Base-by-base conservation (phyloP, 108 stramenopile genomes). In the Nannochloropsis oceanica region DNA sequence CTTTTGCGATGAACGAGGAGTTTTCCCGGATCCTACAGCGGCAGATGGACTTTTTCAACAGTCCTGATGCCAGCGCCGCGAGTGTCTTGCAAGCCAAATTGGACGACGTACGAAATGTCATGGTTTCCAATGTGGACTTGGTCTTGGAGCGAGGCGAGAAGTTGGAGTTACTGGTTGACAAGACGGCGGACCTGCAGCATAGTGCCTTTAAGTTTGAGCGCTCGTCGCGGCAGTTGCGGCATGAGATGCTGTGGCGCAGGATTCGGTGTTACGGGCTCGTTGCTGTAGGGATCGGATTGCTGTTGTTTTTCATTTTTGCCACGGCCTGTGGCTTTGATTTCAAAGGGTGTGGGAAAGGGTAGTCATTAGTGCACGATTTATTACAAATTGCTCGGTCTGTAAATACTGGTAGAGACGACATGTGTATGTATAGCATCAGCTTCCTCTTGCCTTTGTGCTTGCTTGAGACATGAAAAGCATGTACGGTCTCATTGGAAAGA, bases 91-190 rank as follows among this genome's bases (percentile, higher is more conserved):
- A 97, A 87, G 90, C 86, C 80, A 95, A 96, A 86, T 93, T 99
- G 85, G 97, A 97, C 73, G 95, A 95, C 81, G 97, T 98, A 44
- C 95, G 95, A 86, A 93, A 91, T 44, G 94, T 94, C 79, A 97
- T 98, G 97, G 94, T 99, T 12, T 92, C 97, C 83, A 99, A 98
- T 83, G 96, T 99, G 90, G 91, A 92, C 20, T 46, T 44, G 25
- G 91, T 92, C 79, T 86, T 92, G 25, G 91, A 92, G 86, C 88
- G 99, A 20, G 99, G 99, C 42, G 99, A 99, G 88, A 96, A 96
- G 84, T 94, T 99, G 85, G 99, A 99, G 89, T 87, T 99, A 82
- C 89, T 99, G 50, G 99, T 99, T 43, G 99, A 99, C 89, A 96
- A 97, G 89, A 97, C 95, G 14, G 97, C 96, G 92, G 87, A 95